A percentile compares a stretch with the other conserved stretches of the same genome.
phyloP scores from a whole-genome alignment of 768 basidiomycete species.

The Boletus fagicola region DNA sequence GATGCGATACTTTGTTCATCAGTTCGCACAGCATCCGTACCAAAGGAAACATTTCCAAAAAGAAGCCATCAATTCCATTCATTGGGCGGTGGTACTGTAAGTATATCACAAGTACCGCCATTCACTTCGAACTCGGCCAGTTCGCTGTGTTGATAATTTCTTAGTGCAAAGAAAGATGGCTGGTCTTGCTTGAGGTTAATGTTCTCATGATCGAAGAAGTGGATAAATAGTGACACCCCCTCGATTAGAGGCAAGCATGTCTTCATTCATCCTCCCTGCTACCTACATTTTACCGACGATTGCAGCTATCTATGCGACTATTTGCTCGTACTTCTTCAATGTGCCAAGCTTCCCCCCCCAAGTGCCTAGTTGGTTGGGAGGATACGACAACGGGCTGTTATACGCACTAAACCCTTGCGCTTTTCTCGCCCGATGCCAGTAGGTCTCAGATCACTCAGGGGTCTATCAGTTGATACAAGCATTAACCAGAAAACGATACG shows the following conservation, averaged over 20 bases:
- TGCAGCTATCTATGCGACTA: neutral
- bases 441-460: neutral
- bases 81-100: too few species aligned
- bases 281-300: neutral
- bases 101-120: too few species aligned
- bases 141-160: too few species aligned
- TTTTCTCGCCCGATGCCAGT: neutral
- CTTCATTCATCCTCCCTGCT: neutral
- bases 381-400: neutral
- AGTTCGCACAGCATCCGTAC: too few species aligned
- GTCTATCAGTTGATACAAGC: neutral
- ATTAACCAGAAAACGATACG: constrained; percentile 12
- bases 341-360: neutral
- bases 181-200: too few species aligned
- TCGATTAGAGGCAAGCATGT: neutral
- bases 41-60: too few species aligned
- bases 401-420: neutral
- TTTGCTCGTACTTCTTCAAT: neutral
- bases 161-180: too few species aligned
- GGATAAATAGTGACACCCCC: too few species aligned
- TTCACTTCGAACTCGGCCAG: too few species aligned
- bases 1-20: constrained; percentile 3
- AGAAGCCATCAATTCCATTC: too few species aligned
- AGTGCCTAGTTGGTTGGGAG: neutral
- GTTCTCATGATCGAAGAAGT: too few species aligned